Base-by-base conservation (phyloP, 2,329 filamentous ascomycete genomes). In the Cordyceps farinosa region DNA sequence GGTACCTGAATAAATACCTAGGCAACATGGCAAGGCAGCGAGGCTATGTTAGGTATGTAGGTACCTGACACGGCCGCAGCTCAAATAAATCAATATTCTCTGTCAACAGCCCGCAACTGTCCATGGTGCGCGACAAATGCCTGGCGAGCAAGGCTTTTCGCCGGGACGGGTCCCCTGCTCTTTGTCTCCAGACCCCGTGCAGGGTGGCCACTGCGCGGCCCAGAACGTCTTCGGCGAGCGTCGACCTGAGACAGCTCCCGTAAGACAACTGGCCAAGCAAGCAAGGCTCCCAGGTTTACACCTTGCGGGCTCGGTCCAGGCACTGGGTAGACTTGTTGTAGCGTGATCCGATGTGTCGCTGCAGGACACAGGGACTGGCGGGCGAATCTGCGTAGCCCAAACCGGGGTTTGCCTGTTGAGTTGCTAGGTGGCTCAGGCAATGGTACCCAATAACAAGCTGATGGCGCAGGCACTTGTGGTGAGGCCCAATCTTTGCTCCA, bases 401-500 rank as follows among this genome's bases (percentile, higher is more conserved):
- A 34, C 36, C 11, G n/a, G 44, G 55, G 30, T 44, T 36, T 45
- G 29, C 29, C 32, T 29, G 22, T 13, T 9, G 32, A 17, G 27
- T 9, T 44, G 27, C 52, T 15, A 45, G 40, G 29, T 40, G 17
- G 29, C 40, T 42, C 29, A 56, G 29, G 44, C 56, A 59, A 48
- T 59, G 56, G 44, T 59, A 59, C 56, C 56, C 56, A 59, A 59
- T 59, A 3, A 51, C 47, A 52, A 38, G 27, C 27, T 32, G 38
- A 51, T 42, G 45, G 56, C 57, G 48, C 57, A 51, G 47, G 57
- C 48, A 60, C 48, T 52, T 30, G 36, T 44, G 48, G 57, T 59
- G 48, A 52, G 58, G 48, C 58, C 58, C 58, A 61, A 61, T 61
- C 30, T 53, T 54, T 61, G 50, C 50, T 45, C 50, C 50, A 54